Conservation (phyloP, 2,329 filamentous ascomycete species). For the Hawksworthiomyces lignivorus region DNA sequence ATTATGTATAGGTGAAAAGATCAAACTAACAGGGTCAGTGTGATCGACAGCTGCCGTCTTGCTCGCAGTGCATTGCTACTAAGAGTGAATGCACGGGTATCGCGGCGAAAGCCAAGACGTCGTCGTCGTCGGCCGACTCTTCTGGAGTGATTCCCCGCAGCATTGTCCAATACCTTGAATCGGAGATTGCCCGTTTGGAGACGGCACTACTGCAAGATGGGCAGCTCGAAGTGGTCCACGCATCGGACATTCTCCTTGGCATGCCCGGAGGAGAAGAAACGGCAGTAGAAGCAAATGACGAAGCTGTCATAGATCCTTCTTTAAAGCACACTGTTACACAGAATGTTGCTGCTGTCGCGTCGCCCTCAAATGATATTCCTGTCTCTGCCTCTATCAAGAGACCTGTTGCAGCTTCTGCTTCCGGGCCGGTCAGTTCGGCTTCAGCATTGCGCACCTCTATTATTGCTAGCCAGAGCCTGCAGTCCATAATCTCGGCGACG, state of each 20-base stretch:
- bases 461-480: conserved; percentile 21
- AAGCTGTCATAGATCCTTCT: too few species aligned
- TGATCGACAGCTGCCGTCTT: conserved; percentile 18
- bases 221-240: conserved; percentile 14
- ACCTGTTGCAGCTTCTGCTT: too few species aligned
- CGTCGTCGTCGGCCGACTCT: conserved; percentile 7
- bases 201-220: conserved; percentile 21
- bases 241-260: conserved; percentile 13
- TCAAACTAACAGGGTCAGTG: too few species aligned
- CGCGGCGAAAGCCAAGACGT: conserved; percentile 15
- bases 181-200: conserved; percentile 26
- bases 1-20: too few species aligned
- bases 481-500: conserved; percentile 22
- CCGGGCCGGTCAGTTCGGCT: conserved; percentile 7
- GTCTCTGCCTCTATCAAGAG: too few species aligned
- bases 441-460: conserved; percentile 16
- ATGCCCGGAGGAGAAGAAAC: conserved; percentile 6
- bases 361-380: too few species aligned
- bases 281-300: too few species aligned
- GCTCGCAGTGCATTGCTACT: conserved; percentile 20
- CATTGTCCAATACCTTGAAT: conserved; percentile 26
- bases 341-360: too few species aligned
- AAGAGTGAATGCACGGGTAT: conserved; percentile 22
- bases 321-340: too few species aligned
- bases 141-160: conserved; percentile 19